Percentiles rank a stretch among this genome's conserved stretches.
These are phyloP conservation scores for Hyparrhenia diplandra DNA, from an alignment of 176 grass and related monocot genomes.

Conservation along the genomic window DNA sequence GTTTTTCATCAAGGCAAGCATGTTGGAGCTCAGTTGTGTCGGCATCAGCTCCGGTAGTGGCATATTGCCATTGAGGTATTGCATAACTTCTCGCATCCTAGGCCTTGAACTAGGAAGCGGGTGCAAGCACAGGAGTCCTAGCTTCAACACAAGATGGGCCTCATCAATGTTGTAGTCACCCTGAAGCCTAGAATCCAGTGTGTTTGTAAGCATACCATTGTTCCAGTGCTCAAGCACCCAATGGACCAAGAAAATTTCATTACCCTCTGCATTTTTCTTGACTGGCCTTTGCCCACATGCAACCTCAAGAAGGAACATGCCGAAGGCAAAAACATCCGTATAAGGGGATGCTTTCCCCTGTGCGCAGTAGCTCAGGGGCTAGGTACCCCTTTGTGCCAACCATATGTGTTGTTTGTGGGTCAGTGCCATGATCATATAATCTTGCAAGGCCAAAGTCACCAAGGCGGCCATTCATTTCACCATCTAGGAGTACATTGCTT, in stretches of 20 bases:
- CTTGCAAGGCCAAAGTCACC: slow-evolving; percentile 26
- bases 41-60: too few species aligned
- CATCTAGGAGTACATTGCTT: slow-evolving; percentile 21
- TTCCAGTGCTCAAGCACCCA: slow-evolving; percentile 1
- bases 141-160: too few species aligned
- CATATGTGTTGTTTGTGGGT: neutral
- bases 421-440: neutral
- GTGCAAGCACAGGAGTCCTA: too few species aligned
- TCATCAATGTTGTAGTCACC: too few species aligned
- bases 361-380: neutral
- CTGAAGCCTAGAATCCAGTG: neutral
- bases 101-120: too few species aligned
- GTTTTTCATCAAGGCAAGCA: too few species aligned
- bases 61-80: too few species aligned
- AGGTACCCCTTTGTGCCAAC: neutral
- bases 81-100: too few species aligned
- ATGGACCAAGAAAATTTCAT: neutral
- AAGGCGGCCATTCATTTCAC: slow-evolving; percentile 20
- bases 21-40: too few species aligned
- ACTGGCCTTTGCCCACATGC: neutral
- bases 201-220: neutral
- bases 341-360: neutral
- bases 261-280: neutral
- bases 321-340: neutral
- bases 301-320: slow-evolving; percentile 2